Conservation (phyloP, 2,329 filamentous ascomycete genomes). For the Aureobasidium melanogenum region DNA sequence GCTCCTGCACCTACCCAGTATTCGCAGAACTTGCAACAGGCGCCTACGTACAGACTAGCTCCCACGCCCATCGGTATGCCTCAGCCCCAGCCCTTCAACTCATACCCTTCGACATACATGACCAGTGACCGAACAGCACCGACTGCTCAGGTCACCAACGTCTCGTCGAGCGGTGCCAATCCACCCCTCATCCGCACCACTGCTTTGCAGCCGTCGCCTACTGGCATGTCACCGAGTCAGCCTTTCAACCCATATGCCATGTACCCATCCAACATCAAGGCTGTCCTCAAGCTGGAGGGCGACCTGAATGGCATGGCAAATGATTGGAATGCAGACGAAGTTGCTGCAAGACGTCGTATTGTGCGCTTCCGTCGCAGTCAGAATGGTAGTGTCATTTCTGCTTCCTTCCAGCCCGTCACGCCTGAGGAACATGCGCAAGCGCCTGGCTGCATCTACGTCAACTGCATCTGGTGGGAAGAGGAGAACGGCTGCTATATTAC, state of each 20-base stretch:
- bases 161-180: conserved; percentile 35
- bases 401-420: conserved; percentile 69
- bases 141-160: conserved; percentile 28
- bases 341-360: conserved; percentile 67
- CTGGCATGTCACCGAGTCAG: conserved; percentile 36
- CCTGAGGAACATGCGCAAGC: conserved; percentile 60
- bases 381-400: conserved; percentile 68
- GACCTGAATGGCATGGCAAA: conserved; percentile 78
- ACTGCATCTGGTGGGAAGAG: conserved; percentile 95
- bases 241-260: conserved; percentile 69
- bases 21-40: conserved; percentile 17
- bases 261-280: conserved; percentile 64
- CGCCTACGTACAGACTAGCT: conserved; percentile 11
- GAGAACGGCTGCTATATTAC: conserved; percentile 88
- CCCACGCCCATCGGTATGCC: conserved; percentile 11
- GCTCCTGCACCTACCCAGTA: conserved; percentile 22
- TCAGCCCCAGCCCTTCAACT: conserved; percentile 18
- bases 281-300: conserved; percentile 72
- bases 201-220: conserved; percentile 46
- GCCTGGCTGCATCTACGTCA: conserved; percentile 83
- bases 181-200: conserved; percentile 60
- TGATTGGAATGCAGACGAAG: conserved; percentile 76
- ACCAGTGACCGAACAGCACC: conserved; percentile 33
- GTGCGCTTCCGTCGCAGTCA: conserved; percentile 84
- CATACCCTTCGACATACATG: conserved; percentile 36